Base-by-base conservation (phyloP, 176 grass and related monocot genomes). In the Aechmea fasciata region DNA sequence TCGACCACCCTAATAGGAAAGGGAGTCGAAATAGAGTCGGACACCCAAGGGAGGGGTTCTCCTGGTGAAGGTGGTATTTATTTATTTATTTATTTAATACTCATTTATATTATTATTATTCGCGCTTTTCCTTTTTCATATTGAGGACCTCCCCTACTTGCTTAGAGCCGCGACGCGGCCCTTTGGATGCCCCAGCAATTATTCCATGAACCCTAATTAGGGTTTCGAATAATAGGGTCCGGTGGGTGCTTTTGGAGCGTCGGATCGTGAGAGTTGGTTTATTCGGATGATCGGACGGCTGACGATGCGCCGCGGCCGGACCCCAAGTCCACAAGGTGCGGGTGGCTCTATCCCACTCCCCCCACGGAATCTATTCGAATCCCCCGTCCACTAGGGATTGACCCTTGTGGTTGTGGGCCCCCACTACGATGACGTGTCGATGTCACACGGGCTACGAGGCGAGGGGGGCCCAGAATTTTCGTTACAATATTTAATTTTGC, bases 161-260 rank as follows among this genome's bases (percentile, higher is more conserved):
- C 33, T 41, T 41, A 41, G 5, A 41, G 5, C 33, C 33, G 1
- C 33, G 5, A 41, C 33, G 33, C 33, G 33, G 3, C 3, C 0
- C 29, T 33, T 33, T 0, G 29, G 29, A 33, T 33, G 29, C 29
- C 29, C 29, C 1, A 8, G 33, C 3, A 5, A 41, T 57, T 9
- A 10, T 18, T 10, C 17, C 55, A 57, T 1, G 65, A 79, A 72
- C 77, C 69, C 69, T 61, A 61, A n/a, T 9, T 61, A 19, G 55
- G n/a, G 55, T 61, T 18, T 61, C 17, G 55, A 22, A 61, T 10
- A 61, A 10, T 17, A 22, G 17, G 55, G 55, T 18, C 17, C 20
- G 2, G 29, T 64, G 63, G 2, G 29, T 64, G 63, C 29, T 65
- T 51, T 52, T 73, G 1, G 11, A 41, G 33, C 33, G 33, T 41